Evolutionary conservation across 306 rosid genomes (phyloP).

Genomic region (Prosopis cineraria): DNA sequence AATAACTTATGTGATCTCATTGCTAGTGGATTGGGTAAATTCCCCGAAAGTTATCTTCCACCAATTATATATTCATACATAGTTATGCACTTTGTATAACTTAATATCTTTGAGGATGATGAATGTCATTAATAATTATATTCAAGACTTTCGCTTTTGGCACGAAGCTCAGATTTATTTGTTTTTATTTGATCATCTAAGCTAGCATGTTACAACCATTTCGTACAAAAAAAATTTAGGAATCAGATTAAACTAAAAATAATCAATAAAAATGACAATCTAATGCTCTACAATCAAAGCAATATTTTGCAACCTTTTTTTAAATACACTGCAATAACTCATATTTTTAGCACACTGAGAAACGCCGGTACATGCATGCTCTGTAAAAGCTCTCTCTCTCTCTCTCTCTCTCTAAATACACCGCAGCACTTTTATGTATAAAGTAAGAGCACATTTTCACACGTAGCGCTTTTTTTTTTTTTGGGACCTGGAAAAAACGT

Average conservation of each 20-base stretch:
- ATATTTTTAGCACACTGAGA: background rate
- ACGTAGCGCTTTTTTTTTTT: too few relatives aligned
- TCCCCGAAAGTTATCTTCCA: constrained; percentile 19
- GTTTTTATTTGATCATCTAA: background rate
- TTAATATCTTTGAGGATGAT: constrained; percentile 23
- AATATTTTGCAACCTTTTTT: background rate
- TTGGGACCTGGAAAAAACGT: too few relatives aligned
- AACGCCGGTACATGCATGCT: background rate
- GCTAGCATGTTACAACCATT: background rate
- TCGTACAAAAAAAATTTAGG: background rate
- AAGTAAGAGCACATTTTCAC: too few relatives aligned
- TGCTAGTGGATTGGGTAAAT: constrained; percentile 34
- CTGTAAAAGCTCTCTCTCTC: too few relatives aligned
- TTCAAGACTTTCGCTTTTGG: background rate
- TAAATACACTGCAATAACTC: background rate
- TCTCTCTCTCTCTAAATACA: too few relatives aligned
- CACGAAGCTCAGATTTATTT: background rate
- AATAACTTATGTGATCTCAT: constrained; percentile 22
- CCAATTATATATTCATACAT: background rate
- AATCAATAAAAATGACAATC: background rate
- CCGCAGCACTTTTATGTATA: too few relatives aligned
- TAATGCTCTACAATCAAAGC: background rate
- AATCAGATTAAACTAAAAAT: too few relatives aligned
- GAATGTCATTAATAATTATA: background rate
- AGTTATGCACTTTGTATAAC: background rate